These are phyloP conservation scores for Platanthera guangdongensis DNA, from an alignment of 106 monocot species.

Conservation along the genomic window DNA sequence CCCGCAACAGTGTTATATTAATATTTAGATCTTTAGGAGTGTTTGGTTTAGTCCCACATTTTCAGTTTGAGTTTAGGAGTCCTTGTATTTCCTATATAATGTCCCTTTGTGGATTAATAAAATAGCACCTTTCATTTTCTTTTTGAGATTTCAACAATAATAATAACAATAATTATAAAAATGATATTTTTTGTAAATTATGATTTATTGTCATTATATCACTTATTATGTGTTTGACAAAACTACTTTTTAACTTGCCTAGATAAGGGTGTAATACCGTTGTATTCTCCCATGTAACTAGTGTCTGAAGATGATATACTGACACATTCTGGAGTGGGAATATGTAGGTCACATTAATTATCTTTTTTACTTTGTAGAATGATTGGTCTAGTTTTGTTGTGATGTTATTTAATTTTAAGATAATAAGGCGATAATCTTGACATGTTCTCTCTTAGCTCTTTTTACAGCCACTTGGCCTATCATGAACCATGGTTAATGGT, in stretches of 20 bases:
- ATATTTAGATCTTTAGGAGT: too few species aligned
- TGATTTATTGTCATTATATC: not conserved
- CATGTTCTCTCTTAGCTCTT: not conserved
- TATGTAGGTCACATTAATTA: not conserved
- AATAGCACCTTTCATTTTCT: too few species aligned
- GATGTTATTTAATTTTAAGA: not conserved
- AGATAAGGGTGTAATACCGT: conserved; percentile 2
- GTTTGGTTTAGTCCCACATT: too few species aligned
- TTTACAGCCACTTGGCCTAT: not conserved
- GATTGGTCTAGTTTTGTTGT: not conserved
- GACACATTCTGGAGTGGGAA: not conserved
- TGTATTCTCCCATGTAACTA: not conserved
- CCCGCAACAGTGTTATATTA: too few species aligned
- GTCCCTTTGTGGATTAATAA: too few species aligned
- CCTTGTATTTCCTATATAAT: too few species aligned
- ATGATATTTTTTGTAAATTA: not conserved
- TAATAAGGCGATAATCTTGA: not conserved
- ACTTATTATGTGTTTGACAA: not conserved
- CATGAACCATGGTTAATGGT: not conserved
- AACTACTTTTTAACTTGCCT: not conserved
- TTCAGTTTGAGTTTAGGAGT: too few species aligned
- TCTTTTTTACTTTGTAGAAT: not conserved
- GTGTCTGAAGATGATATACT: not conserved
- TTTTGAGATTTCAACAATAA: too few species aligned
- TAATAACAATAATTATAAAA: too few species aligned